Base-by-base conservation (phyloP, 192 early-diverging fungal species). In the Dissophora globulifera region DNA sequence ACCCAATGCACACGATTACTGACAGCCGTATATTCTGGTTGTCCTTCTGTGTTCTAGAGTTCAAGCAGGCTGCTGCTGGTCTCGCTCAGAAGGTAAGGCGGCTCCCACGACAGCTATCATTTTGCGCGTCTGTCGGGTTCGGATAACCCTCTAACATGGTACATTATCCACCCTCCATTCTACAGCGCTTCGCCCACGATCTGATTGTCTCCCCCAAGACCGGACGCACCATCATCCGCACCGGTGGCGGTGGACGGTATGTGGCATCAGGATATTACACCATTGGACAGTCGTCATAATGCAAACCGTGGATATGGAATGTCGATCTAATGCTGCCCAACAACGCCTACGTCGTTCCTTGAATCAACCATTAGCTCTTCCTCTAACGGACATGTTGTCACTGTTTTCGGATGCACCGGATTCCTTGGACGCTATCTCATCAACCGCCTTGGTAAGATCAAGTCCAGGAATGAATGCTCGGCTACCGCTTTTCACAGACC, bases 391-490 rank as follows among this genome's bases (percentile, higher is more conserved):
- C 93, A 95, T 70, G 88, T 88, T 22, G 93, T 93, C 27, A 99
- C 97, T 15, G 96, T 97, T 20, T 96, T 97, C 81, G 97, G 97
- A 16, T 92, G 90, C 82, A 97, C 93, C 50, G 97, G 97, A 27
- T 97, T 99, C 82, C 83, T 97, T 15, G 97, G 96, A 47, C 92
- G 96, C 50, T 97, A 97, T 71, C 74, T 99, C 40, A 93, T 98
- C 38, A 92, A 92, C 70, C 94, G 93, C 68, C 87, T 99, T 40
- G 95, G 93, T 89, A 86, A 31, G 78, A n/a, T n/a, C n/a, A n/a
- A n/a, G n/a, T n/a, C n/a, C n/a, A n/a, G n/a, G n/a, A n/a, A n/a
- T n/a, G n/a, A n/a, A n/a, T n/a, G n/a, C 17, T n/a, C 43, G 4
- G 43, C 12, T 9, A 40, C 51, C 32, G 33, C 4, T 0, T 27